phyloP scores from a whole-genome alignment of 805 yeast species.

The Yarrowia sp. region DNA sequence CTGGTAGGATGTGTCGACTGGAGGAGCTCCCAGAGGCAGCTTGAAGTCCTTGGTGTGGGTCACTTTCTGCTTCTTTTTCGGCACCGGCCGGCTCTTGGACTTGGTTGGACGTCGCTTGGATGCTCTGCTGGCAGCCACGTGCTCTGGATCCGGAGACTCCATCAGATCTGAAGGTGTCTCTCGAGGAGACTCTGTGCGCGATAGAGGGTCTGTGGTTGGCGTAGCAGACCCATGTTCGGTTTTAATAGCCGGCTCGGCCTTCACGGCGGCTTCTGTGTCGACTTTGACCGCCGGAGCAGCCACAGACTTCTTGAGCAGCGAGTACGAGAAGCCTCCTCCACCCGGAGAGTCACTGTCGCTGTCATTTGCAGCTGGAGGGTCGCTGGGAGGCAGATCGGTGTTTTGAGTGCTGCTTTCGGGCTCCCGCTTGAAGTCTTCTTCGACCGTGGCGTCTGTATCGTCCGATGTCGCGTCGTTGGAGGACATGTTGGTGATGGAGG shows the following conservation, averaged over 20 bases:
- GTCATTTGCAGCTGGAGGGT: background rate
- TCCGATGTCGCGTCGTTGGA: constrained; percentile 24
- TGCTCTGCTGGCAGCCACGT: background rate
- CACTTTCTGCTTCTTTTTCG: background rate
- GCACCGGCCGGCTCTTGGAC: background rate
- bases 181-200: background rate
- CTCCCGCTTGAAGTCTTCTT: constrained; percentile 14
- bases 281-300: background rate
- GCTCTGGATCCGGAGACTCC: constrained; percentile 9
- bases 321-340: background rate
- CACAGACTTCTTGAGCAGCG: background rate
- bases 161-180: background rate
- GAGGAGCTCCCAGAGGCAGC: constrained; percentile 4
- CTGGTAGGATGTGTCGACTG: constrained; percentile 40
- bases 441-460: constrained; percentile 25
- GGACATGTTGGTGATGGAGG: background rate
- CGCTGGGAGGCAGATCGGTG: background rate
- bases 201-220: background rate
- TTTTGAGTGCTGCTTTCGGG: background rate
- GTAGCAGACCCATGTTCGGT: background rate
- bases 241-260: background rate
- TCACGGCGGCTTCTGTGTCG: background rate
- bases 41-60: background rate
- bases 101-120: background rate
- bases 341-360: background rate